These are phyloP conservation scores for Parathielavia appendiculata DNA, from an alignment of 495 filamentous ascomycete genomes.

Conservation along the genomic window DNA sequence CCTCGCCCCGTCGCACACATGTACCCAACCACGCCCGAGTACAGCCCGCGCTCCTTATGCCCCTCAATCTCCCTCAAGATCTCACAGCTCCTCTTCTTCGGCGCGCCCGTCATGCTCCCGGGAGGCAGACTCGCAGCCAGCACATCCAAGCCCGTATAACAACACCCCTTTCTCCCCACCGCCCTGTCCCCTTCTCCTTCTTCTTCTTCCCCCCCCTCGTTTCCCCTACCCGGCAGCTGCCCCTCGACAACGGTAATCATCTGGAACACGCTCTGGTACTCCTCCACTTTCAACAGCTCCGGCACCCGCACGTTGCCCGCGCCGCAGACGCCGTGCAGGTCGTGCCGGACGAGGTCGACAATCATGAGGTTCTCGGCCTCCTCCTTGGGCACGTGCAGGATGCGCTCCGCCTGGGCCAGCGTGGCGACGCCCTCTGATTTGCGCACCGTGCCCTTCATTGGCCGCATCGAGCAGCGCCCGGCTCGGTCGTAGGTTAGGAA, in stretches of 20 bases:
- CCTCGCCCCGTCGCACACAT: slow-evolving; percentile 78
- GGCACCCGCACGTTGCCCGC: slow-evolving; percentile 59
- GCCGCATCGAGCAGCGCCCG: slow-evolving; percentile 60
- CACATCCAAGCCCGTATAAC: slow-evolving; percentile 63
- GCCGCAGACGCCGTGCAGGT: slow-evolving; percentile 75
- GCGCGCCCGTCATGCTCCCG: slow-evolving; percentile 92
- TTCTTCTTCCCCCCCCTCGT: no score
- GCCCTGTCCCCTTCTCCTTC: no score
- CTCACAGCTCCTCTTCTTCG: slow-evolving; percentile 85
- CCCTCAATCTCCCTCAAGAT: slow-evolving; percentile 65
- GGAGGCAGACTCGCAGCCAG: slow-evolving; percentile 76
- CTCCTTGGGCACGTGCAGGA: slow-evolving; percentile 78
- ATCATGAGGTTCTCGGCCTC: slow-evolving; percentile 98
- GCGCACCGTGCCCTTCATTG: slow-evolving; percentile 93
- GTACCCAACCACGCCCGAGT: slow-evolving; percentile 86
- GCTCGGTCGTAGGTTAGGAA: slow-evolving; percentile 69
- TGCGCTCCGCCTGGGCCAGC: slow-evolving; percentile 57
- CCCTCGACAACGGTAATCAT: slow-evolving; percentile 86
- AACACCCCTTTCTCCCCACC: neutral
- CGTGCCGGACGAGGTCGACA: slow-evolving; percentile 87
- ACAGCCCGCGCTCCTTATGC: slow-evolving; percentile 65
- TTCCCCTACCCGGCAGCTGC: slow-evolving; percentile 37
- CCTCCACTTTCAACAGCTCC: slow-evolving; percentile 78
- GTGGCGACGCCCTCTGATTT: slow-evolving; percentile 57
- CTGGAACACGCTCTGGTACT: slow-evolving; percentile 82